Base-by-base conservation (phyloP, 176 grass and related monocot species). In the Triticum timopheevii region DNA sequence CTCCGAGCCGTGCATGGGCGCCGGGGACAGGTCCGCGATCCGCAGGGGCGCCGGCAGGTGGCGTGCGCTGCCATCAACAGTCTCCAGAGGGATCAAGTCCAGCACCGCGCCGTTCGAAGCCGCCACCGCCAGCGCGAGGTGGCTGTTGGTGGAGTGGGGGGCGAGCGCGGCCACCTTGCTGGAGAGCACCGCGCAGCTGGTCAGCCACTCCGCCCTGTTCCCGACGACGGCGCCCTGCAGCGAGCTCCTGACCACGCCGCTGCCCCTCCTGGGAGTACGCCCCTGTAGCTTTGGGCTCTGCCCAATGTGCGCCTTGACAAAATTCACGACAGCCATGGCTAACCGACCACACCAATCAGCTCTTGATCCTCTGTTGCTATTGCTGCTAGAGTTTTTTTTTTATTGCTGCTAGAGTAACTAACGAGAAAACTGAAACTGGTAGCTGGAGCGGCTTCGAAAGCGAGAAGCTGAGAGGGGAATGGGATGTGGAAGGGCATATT, bases 1-100 rank as follows among this genome's bases (percentile, higher is more conserved):
- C 86, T 89, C 83, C 12, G 95, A 94, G 25, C 95, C 95, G 65
- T 97, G 95, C 90, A 89, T 97, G 77, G 95, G 95, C 30, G 95
- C 92, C 1, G 95, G 92, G 25, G 90, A 94, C 22, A 97, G 83
- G 81, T 97, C 95, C 30, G 88, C 47, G 83, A 97, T 97, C 83
- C 86, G 80, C 36, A 97, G 88, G 33, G 90, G 92, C 73, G 82
- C 77, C n/a, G 90, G 80, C 76, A 96, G 86, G 82, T 87, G 88
- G 62, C 66, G 75, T 73, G 13, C 19, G 20, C n/a, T 73, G 63
- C 76, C 83, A 7, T 78, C 33, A 22, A 17, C n/a, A 27, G 84
- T 83, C 16, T 38, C 89, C 77, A 93, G 24, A 13, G 83, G 83
- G 69, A 73, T 73, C 65, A 91, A 58, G n/a, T 91, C 65, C 25